A percentile compares a stretch with the other conserved stretches of the same genome.
Conservation (phyloP, 2,329 filamentous ascomycete species). For the Fusarium xyrophilum region DNA sequence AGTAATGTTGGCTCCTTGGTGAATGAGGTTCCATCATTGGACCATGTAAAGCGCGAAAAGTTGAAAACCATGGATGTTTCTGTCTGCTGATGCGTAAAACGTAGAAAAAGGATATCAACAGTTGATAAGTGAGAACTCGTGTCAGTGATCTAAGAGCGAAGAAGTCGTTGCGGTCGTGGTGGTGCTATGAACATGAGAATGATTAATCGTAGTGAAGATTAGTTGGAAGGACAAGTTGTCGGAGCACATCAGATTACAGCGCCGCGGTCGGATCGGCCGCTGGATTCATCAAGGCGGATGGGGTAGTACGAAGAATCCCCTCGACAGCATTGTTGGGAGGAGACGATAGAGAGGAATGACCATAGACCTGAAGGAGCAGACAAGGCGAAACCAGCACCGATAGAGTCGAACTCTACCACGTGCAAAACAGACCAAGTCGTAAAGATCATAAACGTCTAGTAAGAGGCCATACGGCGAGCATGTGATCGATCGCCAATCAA, state of each 20-base stretch:
- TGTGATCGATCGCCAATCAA: slow-evolving; percentile 59
- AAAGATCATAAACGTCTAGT: slow-evolving; percentile 51
- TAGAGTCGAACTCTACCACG: slow-evolving; percentile 34
- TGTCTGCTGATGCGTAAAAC: slow-evolving; percentile 36
- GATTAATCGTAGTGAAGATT: slow-evolving; percentile 32
- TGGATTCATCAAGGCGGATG: slow-evolving; percentile 19
- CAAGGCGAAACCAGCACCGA: slow-evolving; percentile 41
- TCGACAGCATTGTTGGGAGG: slow-evolving; percentile 25
- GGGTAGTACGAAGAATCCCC: slow-evolving; percentile 13
- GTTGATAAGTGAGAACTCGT: slow-evolving; percentile 36
- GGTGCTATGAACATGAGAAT: slow-evolving; percentile 38
- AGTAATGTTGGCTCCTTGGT: slow-evolving; percentile 26
- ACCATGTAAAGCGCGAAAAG: slow-evolving; percentile 32
- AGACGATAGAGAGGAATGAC: slow-evolving; percentile 19
- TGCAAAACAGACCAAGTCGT: slow-evolving; percentile 41
- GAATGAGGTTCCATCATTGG: slow-evolving; percentile 29
- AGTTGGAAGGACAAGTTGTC: slow-evolving; percentile 20
- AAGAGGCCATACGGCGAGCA: slow-evolving; percentile 69
- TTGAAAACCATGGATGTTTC: slow-evolving; percentile 23
- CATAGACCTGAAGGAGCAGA: slow-evolving; percentile 34
- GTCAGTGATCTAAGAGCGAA: slow-evolving; percentile 40
- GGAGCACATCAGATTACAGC: slow-evolving; percentile 11
- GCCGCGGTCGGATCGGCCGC: slow-evolving; percentile 16
- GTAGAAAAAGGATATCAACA: slow-evolving; percentile 29
- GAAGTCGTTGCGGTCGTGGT: slow-evolving; percentile 42